Base-by-base conservation (phyloP, 2,329 filamentous ascomycete species). In the Chrysosporium keratinophilum region DNA sequence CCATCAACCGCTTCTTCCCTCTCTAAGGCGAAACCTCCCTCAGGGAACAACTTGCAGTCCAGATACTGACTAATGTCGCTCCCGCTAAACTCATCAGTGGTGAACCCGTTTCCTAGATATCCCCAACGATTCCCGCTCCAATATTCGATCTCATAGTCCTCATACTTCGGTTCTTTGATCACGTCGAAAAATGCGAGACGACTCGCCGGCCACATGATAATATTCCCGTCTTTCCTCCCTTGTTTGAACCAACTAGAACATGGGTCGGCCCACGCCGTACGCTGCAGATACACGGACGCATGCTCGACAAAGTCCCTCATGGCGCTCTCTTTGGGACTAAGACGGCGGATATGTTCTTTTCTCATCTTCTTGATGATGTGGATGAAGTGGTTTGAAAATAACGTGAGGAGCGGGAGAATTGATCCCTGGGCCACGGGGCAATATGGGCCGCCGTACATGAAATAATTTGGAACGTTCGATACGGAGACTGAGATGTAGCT, bases 201-300 rank as follows among this genome's bases (percentile, higher is more conserved):
- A 11, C 50, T 59, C 28, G 62, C 62, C 9, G 62, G 62, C 60
- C 62, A 64, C 40, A 62, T 55, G 20, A 58, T 58, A 33, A 60
- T 52, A 23, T 58, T 57, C 9, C 61, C 61, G 40, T 59, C 58
- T 50, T 56, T 57, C 37, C 50, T 57, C 10, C 61, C 61, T 42
- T 62, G 61, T 52, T 59, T 59, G 48, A 57, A 60, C 59, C 59
- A 50, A 56, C 61, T 37, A 56, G 62, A 54, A 37, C 59, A 60
- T 7, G 52, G 50, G 31, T 57, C 55, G 5, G 54, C 48, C 54
- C 56, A 60, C 28, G 54, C 50, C 7, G 56, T 56, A 48, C 54
- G 54, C 17, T 55, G 40, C 20, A 60, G 33, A 23, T 57, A 58
- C 19, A 56, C 39, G 11, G 55, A 42, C 5, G 52, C 56, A 52